Conservation (phyloP, 2,329 filamentous ascomycete species). For the Clarireedia hainanense region DNA sequence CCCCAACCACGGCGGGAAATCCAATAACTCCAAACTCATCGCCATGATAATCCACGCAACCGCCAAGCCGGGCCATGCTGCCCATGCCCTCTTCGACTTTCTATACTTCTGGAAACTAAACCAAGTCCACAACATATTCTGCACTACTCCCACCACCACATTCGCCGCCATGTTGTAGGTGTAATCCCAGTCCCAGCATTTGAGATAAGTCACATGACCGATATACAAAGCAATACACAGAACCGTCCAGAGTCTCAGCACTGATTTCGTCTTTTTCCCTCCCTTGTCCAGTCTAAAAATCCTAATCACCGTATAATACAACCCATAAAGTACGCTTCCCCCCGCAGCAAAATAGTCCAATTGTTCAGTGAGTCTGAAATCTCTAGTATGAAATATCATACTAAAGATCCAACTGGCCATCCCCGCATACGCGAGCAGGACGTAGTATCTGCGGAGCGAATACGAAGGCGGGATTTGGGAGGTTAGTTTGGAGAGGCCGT, state of each 20-base stretch:
- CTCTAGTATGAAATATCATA: conserved; percentile 85
- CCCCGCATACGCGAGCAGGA: conserved; percentile 71
- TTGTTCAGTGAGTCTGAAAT: conserved; percentile 81
- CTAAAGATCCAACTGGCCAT: conserved; percentile 80
- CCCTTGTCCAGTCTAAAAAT: conserved; percentile 71
- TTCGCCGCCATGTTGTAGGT: conserved; percentile 98
- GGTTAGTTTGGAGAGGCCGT: conserved; percentile 65
- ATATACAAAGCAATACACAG: conserved; percentile 65
- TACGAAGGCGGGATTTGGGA: conserved; percentile 65
- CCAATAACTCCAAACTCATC: conserved; percentile 92
- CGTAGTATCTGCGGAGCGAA: conserved; percentile 71
- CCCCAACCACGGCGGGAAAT: conserved; percentile 79
- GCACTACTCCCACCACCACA: conserved; percentile 68
- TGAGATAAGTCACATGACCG: conserved; percentile 75
- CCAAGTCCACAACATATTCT: conserved; percentile 78
- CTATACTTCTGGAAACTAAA: conserved; percentile 72
- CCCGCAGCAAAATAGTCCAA: conserved; percentile 95
- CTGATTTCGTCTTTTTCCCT: conserved; percentile 29
- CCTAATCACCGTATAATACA: conserved; percentile 77
- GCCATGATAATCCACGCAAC: conserved; percentile 87
- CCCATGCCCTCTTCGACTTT: conserved; percentile 67
- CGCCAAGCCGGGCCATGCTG: conserved; percentile 81
- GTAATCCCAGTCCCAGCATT: conserved; percentile 85
- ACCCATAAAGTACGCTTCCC: conserved; percentile 79
- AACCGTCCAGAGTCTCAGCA: conserved; percentile 68